A percentile compares a stretch with the other conserved stretches of the same genome.
Evolutionary conservation across 768 basidiomycete genomes (phyloP).

Genomic region (Rhodotorula babjevae): DNA sequence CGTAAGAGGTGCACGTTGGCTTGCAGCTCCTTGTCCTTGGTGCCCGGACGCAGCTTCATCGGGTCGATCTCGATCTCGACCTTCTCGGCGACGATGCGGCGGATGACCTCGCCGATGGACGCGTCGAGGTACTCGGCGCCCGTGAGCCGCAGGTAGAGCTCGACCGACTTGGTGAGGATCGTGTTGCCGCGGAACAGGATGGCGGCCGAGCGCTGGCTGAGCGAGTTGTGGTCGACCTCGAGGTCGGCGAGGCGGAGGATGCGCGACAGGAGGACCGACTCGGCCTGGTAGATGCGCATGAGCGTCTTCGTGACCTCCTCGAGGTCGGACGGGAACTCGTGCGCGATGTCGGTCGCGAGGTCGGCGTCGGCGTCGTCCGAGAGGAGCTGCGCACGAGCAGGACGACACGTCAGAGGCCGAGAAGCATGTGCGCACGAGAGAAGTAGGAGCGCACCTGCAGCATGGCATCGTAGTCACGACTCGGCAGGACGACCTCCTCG

Average conservation of each 20-base stretch:
- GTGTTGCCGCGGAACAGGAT: conserved; percentile 58
- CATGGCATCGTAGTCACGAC: conserved; percentile 59
- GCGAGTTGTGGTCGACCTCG: conserved; percentile 65
- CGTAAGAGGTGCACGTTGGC: conserved; percentile 65
- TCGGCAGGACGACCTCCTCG: conserved; percentile 80
- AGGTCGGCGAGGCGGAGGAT: conserved; percentile 64
- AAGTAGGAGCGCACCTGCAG: conserved; percentile 58
- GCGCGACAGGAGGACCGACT: conserved; percentile 59
- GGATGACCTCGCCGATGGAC: conserved; percentile 67
- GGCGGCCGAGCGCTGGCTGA: conserved; percentile 52
- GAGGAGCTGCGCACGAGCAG: conserved; percentile 20
- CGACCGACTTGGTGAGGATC: conserved; percentile 60
- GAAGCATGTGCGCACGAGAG: no score
- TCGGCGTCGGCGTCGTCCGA: conserved; percentile 35
- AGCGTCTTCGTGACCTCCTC: conserved; percentile 57
- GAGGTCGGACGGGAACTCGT: conserved; percentile 62
- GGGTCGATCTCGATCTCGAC: conserved; percentile 80
- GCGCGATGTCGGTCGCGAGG: conserved; percentile 64
- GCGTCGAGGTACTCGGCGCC: conserved; percentile 74
- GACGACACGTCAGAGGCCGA: no score
- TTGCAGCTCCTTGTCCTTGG: conserved; percentile 54
- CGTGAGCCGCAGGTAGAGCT: conserved; percentile 73
- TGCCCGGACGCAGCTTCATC: conserved; percentile 48
- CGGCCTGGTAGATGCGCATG: conserved; percentile 54
- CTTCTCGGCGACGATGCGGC: conserved; percentile 65